These are phyloP conservation scores for Sclerotinia borealis DNA, from an alignment of 2,329 filamentous ascomycete genomes.

Conservation along the genomic window DNA sequence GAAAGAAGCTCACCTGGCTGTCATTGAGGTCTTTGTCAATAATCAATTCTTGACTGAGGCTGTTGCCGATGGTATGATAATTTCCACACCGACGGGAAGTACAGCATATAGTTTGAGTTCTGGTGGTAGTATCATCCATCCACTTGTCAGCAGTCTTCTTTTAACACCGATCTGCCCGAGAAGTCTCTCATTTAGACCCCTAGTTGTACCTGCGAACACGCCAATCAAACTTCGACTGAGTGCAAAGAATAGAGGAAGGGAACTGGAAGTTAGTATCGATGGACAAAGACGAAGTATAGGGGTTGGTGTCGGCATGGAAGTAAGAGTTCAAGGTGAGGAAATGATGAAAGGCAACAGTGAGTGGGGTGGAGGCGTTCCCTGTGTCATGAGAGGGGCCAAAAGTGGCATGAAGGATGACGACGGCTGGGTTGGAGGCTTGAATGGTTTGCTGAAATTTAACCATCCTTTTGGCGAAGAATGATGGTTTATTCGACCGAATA, in stretches of 20 bases:
- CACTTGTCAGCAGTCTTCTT: conserved; percentile 79
- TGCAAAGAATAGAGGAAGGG: conserved; percentile 68
- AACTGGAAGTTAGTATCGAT: conserved; percentile 75
- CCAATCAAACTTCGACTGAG: conserved; percentile 77
- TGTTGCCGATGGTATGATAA: conserved; percentile 89
- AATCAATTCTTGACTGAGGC: conserved; percentile 87
- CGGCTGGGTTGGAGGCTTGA: conserved; percentile 93
- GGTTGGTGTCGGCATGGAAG: conserved; percentile 71
- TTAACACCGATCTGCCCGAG: conserved; percentile 93
- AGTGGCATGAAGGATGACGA: conserved; percentile 62
- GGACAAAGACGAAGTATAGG: conserved; percentile 60
- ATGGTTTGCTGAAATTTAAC: conserved; percentile 93
- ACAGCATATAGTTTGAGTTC: conserved; percentile 94
- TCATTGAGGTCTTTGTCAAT: conserved; percentile 87
- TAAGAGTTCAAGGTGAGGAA: conserved; percentile 81
- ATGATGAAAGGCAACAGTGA: conserved; percentile 46
- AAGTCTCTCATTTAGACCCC: conserved; percentile 82
- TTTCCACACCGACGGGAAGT: conserved; percentile 88
- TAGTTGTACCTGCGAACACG: conserved; percentile 82
- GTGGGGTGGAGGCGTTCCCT: conserved; percentile 79
- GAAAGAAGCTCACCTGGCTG: conserved; percentile 79
- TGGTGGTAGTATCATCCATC: conserved; percentile 90
- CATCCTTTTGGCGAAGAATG: conserved; percentile 79
- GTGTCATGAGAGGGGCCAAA: conserved; percentile 64
- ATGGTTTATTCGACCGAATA: neutral